Conservation (phyloP, 176 grass and related monocot genomes). For the Oryza longistaminata region DNA sequence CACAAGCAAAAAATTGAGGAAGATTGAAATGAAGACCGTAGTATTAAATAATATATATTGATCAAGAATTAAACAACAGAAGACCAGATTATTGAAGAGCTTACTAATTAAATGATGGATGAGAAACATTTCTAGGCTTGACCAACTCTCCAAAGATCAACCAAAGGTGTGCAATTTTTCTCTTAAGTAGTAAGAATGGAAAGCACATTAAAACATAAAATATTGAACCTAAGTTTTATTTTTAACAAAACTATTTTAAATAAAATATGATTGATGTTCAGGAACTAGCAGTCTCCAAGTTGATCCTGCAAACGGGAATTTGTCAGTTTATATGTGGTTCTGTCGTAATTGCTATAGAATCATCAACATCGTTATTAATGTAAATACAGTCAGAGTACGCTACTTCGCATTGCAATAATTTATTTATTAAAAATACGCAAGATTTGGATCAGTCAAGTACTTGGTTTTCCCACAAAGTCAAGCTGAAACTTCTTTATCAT, state of each 20-base stretch:
- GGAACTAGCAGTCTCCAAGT: not conserved
- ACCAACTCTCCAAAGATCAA: not conserved
- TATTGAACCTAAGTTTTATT: not conserved
- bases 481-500: not conserved
- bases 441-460: slow-evolving; percentile 1
- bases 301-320: not conserved
- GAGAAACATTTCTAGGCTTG: slow-evolving; percentile 17
- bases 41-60: not conserved
- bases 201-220: not conserved
- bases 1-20: slow-evolving; percentile 15
- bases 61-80: not conserved
- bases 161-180: not conserved
- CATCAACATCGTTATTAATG: not conserved
- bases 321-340: slow-evolving; percentile 22
- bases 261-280: not conserved
- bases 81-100: not conserved
- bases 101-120: not conserved
- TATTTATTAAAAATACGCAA: not conserved
- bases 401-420: not conserved
- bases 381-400: not conserved
- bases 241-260: not conserved
- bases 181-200: not conserved
- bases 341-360: not conserved
- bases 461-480: slow-evolving; percentile 7
- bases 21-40: not conserved